Evolutionary conservation across 768 basidiomycete species (phyloP), one percentile per base, ranked within the genome.

Genomic region (Dendrothele bispora): DNA sequence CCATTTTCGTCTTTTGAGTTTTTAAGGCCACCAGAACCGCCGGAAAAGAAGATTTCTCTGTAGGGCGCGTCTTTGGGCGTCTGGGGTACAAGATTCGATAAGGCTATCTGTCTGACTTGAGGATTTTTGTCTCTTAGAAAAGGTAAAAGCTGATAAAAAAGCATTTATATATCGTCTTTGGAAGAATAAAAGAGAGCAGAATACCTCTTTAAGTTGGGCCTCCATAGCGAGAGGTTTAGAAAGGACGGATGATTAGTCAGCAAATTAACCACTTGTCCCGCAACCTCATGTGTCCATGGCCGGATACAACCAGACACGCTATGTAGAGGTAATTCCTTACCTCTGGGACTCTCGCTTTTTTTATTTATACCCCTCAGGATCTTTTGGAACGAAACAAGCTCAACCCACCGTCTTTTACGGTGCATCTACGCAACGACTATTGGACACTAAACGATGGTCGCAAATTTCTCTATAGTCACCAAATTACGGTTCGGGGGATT

Each of bases 121-220:
- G 89, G 91, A 56, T 95, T 95, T 50, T 76, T 78, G 54, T 95
- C 92, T 55, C 85, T 80, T 43, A 98, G 68, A 62, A 98, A 98
- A 3, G 80, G 83, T 11, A 93, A 65, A 20, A 98, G 81, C 84
- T 97, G 65, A n/a, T 3, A 29, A 15, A 20, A 40, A 54, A 37
- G 54, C 36, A 39, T 35, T 26, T 50, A 18, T 7, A 10, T 5
- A 24, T 36, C 21, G n/a, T n/a, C n/a, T n/a, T n/a, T n/a, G 15
- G 26, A 41, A 17, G 4, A n/a, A 4, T 8, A 6, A 11, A 49
- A 8, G 1, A 30, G 20, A 14, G 5, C 26, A 2, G 28, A 34
- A 10, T 38, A 40, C 48, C 30, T 47, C 46, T 39, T 29, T n/a
- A 5, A 39, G 18, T 56, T 78, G 75, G 44, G 62, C 65, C 56